Evolutionary conservation across 169 alveolate genomes (phyloP).

Genomic region (Cytauxzoon felis): DNA sequence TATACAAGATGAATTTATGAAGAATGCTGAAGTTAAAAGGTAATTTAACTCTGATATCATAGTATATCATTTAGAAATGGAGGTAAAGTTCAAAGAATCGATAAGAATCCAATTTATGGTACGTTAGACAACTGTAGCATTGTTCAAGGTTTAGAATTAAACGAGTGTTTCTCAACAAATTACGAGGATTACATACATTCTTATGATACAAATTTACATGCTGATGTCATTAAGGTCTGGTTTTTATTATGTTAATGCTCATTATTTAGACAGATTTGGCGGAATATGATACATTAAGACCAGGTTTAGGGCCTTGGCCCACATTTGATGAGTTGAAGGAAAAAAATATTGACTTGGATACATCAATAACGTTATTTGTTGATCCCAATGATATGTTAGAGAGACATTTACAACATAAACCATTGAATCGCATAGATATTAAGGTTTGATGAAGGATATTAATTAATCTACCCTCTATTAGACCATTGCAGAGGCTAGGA

Average conservation of each 20-base stretch:
- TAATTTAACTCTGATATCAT: background rate
- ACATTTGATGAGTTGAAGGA: slow-evolving; percentile 49
- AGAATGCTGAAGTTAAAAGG: slow-evolving; percentile 25
- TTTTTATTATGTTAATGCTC: slow-evolving; percentile 21
- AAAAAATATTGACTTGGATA: slow-evolving; percentile 32
- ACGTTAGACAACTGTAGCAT: background rate
- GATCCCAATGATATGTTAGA: slow-evolving; percentile 31
- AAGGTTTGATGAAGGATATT: background rate
- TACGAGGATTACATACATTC: slow-evolving; percentile 28
- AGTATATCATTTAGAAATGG: slow-evolving; percentile 11
- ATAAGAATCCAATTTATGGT: slow-evolving; percentile 54
- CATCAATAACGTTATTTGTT: slow-evolving; percentile 36
- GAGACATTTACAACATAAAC: slow-evolving; percentile 27
- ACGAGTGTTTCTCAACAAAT: slow-evolving; percentile 32
- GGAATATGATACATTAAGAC: slow-evolving; percentile 64
- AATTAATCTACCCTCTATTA: slow-evolving; percentile 6
- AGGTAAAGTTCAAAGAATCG: slow-evolving; percentile 12
- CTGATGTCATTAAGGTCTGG: slow-evolving; percentile 6
- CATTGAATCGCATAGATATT: slow-evolving; percentile 20
- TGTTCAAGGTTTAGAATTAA: slow-evolving; percentile 34
- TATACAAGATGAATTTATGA: slow-evolving; percentile 26
- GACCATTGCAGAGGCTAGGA: slow-evolving; percentile 69
- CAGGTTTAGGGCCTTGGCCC: slow-evolving; percentile 76
- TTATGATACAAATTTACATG: background rate
- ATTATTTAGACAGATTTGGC: slow-evolving; percentile 66